phyloP scores from a whole-genome alignment of 2,329 filamentous ascomycete genomes.

The Thielaviopsis punctulata region DNA sequence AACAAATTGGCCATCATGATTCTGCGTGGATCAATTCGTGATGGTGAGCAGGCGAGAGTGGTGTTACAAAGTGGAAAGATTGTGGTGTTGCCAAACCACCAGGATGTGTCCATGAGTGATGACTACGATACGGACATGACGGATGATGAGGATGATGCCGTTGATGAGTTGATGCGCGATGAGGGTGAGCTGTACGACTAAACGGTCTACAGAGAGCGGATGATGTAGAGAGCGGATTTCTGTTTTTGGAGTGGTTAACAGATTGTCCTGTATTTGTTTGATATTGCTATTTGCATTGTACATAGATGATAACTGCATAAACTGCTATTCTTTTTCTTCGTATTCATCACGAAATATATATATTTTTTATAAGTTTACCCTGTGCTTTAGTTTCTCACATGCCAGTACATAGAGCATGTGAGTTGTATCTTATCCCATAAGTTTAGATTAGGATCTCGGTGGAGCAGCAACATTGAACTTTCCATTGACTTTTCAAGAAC shows the following conservation, averaged over 20 bases:
- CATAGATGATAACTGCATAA: too few relatives aligned
- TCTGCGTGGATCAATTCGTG: constrained; percentile 63
- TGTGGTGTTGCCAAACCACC: constrained; percentile 66
- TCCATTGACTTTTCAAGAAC: too few relatives aligned
- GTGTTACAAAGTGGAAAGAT: constrained; percentile 67
- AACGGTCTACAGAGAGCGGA: constrained; percentile 5
- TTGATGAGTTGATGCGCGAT: constrained; percentile 48
- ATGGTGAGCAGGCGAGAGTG: constrained; percentile 70
- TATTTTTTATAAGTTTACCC: too few relatives aligned
- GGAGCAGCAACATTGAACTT: too few relatives aligned
- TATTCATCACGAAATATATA: too few relatives aligned
- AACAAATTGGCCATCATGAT: constrained; percentile 88
- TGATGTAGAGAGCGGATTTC: neutral
- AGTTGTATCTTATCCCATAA: too few relatives aligned
- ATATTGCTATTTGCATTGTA: too few relatives aligned
- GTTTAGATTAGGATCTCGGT: too few relatives aligned
- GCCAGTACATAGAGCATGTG: too few relatives aligned
- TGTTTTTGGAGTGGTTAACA: too few relatives aligned
- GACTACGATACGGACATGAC: constrained; percentile 56
- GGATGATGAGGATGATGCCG: constrained; percentile 54
- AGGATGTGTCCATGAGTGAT: constrained; percentile 36
- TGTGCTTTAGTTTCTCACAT: too few relatives aligned
- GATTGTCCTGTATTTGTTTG: neutral
- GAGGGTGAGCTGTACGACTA: constrained; percentile 35
- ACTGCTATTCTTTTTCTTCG: too few relatives aligned